phyloP scores from a whole-genome alignment of 1,284 basidiomycete species.

The Stygiomarasmius scandens region DNA sequence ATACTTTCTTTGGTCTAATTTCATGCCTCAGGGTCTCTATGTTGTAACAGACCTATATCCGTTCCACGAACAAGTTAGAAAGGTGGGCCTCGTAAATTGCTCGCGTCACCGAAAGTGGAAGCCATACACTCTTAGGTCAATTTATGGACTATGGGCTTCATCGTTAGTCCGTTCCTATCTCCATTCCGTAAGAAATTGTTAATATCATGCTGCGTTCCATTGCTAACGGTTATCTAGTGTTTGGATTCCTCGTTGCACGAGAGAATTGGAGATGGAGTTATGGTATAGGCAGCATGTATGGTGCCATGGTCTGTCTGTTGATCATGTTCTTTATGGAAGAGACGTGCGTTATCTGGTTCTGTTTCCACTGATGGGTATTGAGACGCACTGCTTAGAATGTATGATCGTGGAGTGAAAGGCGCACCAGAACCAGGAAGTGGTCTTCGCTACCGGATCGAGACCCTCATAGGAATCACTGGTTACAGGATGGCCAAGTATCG shows the following conservation, averaged over 20 bases:
- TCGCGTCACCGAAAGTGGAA: neutral
- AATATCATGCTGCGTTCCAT: slow-evolving; percentile 48
- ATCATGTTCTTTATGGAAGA: slow-evolving; percentile 67
- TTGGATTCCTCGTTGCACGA: slow-evolving; percentile 64
- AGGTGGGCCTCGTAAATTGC: slow-evolving; percentile 33
- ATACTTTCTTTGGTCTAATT: neutral
- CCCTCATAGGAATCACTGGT: slow-evolving; percentile 69
- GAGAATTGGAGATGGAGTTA: slow-evolving; percentile 73
- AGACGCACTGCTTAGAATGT: slow-evolving; percentile 65
- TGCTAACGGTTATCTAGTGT: slow-evolving; percentile 40
- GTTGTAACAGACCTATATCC: slow-evolving; percentile 67
- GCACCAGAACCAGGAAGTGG: slow-evolving; percentile 45
- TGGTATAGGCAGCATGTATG: slow-evolving; percentile 66
- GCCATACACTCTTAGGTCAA: slow-evolving; percentile 42
- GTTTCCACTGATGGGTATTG: too few relatives aligned
- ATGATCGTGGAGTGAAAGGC: slow-evolving; percentile 63
- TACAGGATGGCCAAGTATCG: slow-evolving; percentile 63
- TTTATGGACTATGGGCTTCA: slow-evolving; percentile 66
- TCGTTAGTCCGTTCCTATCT: slow-evolving; percentile 57
- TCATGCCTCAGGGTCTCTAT: slow-evolving; percentile 47
- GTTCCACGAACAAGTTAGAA: slow-evolving; percentile 68
- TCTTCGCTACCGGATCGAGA: slow-evolving; percentile 59
- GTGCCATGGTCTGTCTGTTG: slow-evolving; percentile 53
- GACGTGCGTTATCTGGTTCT: slow-evolving; percentile 47
- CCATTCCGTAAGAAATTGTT: slow-evolving; percentile 35